Evolutionary conservation across 1,139 yeast genomes (phyloP), one percentile per base, ranked within the genome.

Genomic region (Zygosaccharomyces pseudobailii): DNA sequence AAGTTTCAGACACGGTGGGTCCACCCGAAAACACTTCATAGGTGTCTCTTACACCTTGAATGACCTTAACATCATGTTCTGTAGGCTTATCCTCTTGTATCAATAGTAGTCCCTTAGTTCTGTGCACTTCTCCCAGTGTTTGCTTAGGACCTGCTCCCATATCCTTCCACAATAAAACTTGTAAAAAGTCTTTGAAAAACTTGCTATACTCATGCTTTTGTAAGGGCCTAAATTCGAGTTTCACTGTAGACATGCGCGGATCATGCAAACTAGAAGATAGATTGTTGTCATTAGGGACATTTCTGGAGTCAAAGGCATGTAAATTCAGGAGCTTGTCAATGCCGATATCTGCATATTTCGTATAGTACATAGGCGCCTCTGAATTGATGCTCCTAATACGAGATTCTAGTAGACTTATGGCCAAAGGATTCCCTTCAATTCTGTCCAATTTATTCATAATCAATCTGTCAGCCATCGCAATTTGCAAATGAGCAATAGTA

Each of bases 11-110:
- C 19, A 70, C 66, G 5, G 71, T 67, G 2, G 68, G 70, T 2
- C 72, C 72, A 0, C 75, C 79, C 0, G 78, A 80, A 5, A 84
- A 75, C 1, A 88, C 73, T 53, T 92, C 98, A 65, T 88, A 92
- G 0, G 96, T 87, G 50, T 88, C 95, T 51, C 97, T 72, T 0
- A 92, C 98, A 4, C 95, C 97, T 63, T 92, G 98, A n/a, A 92
- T 70, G 2, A 92, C 89, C 51, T 77, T 72, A n/a, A 76, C 80
- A 1, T 50, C 51, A 1, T 50, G 47, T 3, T 35, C 24, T 10
- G 34, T 31, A 9, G 25, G 13, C 6, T 55, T 59, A 5, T 43
- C 42, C 13, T 65, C 62, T 6, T 61, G 62, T 3, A 82, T 76
- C 17, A 88, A 56, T 6, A 87, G 66, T 13, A 66, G 43, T 0